These are phyloP conservation scores for Mollisiaceae sp. DNA, from an alignment of 2,329 filamentous ascomycete species.

Conservation along the genomic window DNA sequence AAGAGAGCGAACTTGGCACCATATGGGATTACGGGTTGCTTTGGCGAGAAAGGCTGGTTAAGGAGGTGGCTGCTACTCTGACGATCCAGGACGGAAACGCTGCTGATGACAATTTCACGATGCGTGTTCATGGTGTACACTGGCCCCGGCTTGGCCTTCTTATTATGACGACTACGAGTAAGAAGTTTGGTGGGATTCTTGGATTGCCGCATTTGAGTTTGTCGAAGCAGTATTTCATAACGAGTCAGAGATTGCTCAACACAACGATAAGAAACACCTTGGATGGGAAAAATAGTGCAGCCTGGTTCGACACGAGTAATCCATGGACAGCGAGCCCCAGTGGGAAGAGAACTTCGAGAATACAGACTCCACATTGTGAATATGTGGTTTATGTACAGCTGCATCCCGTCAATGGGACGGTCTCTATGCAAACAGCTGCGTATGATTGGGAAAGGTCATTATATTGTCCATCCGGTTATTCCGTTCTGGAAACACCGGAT, in stretches of 20 bases:
- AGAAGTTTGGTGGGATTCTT: conserved; percentile 93
- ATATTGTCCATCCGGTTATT: conserved; percentile 63
- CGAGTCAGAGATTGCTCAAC: conserved; percentile 72
- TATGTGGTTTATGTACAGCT: conserved; percentile 86
- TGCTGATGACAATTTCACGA: conserved; percentile 76
- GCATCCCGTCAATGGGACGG: conserved; percentile 47
- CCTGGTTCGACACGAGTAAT: conserved; percentile 62
- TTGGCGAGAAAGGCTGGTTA: conserved; percentile 50
- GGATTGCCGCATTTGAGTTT: conserved; percentile 83
- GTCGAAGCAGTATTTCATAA: conserved; percentile 56
- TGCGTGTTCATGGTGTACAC: conserved; percentile 83
- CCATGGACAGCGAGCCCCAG: conserved; percentile 79
- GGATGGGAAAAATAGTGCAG: conserved; percentile 62
- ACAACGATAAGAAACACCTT: conserved; percentile 72
- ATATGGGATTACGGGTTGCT: conserved; percentile 39
- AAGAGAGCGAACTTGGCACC: background rate
- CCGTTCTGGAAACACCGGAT: conserved; percentile 56
- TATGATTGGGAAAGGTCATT: conserved; percentile 66
- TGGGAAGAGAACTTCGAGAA: conserved; percentile 60
- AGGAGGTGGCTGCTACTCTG: conserved; percentile 72
- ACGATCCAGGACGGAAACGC: conserved; percentile 73
- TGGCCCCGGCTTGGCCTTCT: conserved; percentile 79
- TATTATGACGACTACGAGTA: conserved; percentile 85
- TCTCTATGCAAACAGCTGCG: conserved; percentile 47
- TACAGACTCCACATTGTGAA: conserved; percentile 76